A percentile compares a stretch with the other conserved stretches of the same genome.
These are phyloP conservation scores for Ceratobasidium sp. DNA, from an alignment of 1,284 basidiomycete genomes.

Conservation along the genomic window DNA sequence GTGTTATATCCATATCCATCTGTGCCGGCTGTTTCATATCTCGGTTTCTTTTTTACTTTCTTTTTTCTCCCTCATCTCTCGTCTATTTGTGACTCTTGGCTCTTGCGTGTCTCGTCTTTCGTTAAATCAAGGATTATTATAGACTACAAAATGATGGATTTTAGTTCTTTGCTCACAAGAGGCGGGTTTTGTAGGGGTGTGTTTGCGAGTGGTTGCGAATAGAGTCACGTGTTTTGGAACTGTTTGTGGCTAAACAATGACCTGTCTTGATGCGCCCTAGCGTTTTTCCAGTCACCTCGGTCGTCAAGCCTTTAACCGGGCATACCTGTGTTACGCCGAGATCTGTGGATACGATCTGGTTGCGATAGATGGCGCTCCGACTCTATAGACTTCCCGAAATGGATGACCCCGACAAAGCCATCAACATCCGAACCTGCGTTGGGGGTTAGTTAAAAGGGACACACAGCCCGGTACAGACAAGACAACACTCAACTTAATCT, in stretches of 20 bases:
- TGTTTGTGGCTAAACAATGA: too few species aligned
- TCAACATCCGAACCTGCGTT: conserved; percentile 2
- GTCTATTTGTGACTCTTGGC: conserved; percentile 1
- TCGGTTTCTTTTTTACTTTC: background rate
- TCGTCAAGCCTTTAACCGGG: background rate
- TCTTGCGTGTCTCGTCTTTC: background rate
- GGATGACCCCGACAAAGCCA: background rate
- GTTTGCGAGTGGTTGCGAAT: background rate
- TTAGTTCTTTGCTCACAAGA: background rate
- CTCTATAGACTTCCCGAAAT: background rate
- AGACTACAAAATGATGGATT: conserved; percentile 17
- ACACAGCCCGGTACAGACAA: background rate
- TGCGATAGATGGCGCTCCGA: background rate
- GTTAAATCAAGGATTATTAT: conserved; percentile 13
- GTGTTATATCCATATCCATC: background rate
- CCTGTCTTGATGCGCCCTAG: too few species aligned
- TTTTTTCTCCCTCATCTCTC: background rate
- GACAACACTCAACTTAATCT: background rate
- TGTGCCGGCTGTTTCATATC: conserved; percentile 8
- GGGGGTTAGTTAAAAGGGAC: background rate
- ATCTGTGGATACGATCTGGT: background rate
- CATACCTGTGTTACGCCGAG: background rate
- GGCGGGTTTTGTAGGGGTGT: background rate
- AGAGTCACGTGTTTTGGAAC: background rate
- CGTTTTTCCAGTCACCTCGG: background rate